Conservation (phyloP, 305 asterid species). For the Fraxinus paxiana region DNA sequence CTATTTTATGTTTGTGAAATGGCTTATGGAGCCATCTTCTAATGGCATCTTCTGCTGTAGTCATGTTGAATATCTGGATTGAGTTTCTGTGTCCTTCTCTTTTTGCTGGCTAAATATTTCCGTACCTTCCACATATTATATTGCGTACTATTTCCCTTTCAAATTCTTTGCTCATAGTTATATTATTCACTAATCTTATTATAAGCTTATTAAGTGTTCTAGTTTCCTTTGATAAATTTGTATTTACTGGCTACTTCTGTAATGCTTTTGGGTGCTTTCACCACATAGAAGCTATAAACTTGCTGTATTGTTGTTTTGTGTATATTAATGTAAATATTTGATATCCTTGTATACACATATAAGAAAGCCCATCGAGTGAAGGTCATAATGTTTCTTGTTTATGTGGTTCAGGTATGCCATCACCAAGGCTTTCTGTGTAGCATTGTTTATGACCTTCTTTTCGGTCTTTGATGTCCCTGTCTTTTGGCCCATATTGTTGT, state of each 20-base stretch:
- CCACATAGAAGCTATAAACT: neutral
- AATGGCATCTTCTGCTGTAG: neutral
- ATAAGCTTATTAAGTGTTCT: neutral
- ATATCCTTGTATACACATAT: neutral
- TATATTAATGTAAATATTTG: neutral
- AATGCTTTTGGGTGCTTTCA: neutral
- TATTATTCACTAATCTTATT: neutral
- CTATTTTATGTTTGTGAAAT: neutral
- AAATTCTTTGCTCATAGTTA: neutral
- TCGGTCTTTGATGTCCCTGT: conserved; percentile 87
- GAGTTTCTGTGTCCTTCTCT: neutral
- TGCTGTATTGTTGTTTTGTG: neutral
- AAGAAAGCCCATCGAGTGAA: neutral
- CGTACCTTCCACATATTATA: neutral
- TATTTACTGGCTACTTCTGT: neutral
- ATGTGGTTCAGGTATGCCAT: conserved; percentile 73
- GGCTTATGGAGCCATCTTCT: neutral
- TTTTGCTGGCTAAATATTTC: neutral
- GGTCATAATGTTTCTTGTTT: conserved; percentile 11
- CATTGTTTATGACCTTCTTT: conserved; percentile 77
- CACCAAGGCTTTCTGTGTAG: conserved; percentile 82
- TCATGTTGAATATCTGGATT: neutral
- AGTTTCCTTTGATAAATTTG: neutral
- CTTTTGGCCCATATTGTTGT: conserved; percentile 83
- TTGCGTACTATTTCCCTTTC: neutral